These are phyloP conservation scores for Macroventuria anomochaeta DNA, from an alignment of 2,329 filamentous ascomycete species.

Conservation along the genomic window DNA sequence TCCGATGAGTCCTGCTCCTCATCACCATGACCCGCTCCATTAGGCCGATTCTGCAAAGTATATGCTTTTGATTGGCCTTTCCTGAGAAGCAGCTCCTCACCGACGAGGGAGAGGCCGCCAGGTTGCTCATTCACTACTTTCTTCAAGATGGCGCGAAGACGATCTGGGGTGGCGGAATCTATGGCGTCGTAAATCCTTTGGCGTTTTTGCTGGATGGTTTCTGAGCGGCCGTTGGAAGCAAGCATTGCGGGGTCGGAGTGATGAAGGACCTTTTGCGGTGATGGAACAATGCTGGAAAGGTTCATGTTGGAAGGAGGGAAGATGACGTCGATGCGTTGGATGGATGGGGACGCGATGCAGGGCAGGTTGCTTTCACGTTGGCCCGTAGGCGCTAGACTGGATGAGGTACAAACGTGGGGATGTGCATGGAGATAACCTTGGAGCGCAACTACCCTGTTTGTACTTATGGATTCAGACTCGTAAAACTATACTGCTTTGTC, in stretches of 20 bases:
- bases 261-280: background rate
- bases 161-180: background rate
- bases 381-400: background rate
- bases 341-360: background rate
- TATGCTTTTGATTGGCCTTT: background rate
- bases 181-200: background rate
- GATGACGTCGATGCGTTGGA: background rate
- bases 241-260: background rate
- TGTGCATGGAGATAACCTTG: no score
- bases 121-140: background rate
- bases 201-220: background rate
- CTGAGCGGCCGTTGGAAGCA: background rate
- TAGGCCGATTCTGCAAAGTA: background rate
- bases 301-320: no score
- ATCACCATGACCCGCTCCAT: no score
- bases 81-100: background rate
- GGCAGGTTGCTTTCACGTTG: background rate
- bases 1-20: background rate
- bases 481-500: no score
- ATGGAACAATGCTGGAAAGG: no score
- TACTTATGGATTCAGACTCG: no score
- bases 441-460: no score
- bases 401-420: background rate
- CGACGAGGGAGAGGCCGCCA: background rate
- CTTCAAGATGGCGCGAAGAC: background rate